Base-by-base conservation (phyloP, 495 filamentous ascomycete species). In the Glutinoglossum americanum region DNA sequence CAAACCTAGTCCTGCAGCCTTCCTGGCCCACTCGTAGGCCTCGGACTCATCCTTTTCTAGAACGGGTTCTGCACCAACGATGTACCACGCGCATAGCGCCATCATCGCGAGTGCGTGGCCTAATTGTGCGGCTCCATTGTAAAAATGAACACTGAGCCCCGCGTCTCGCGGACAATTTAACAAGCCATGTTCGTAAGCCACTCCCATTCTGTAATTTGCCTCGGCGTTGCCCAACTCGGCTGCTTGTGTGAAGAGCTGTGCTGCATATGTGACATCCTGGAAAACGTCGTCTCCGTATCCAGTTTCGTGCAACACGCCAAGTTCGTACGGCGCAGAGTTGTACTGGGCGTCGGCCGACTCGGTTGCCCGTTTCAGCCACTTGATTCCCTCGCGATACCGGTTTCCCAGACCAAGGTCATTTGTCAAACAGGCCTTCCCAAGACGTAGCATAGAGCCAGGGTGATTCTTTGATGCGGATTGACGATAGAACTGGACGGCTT, bases 81-180 rank as follows among this genome's bases (percentile, higher is more conserved):
- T 82, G 68, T 96, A 99, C 92, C 92, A 99, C 15, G 92, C 92
- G 66, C 92, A 97, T 25, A 99, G 76, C 19, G 88, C 89, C 89
- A 99, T 94, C 90, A 95, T 95, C n/a, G 89, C 92, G 45, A 83
- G 74, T 0, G 88, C 74, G 66, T 94, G 85, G 0, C 85, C 86
- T 13, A 74, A 71, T 62, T 93, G 85, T 11, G 92, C 92, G 10
- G 92, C 92, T 3, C 79, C 81, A 7, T 89, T 97, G 68, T 99
- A 99, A 65, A 95, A 97, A 66, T 99, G 92, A 21, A 99, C 88
- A 62, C 88, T 94, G 55, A 99, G 69, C 1, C 89, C 89, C 3
- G 93, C 86, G 67, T 99, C 92, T 25, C 80, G 77, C 0, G 92
- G 92, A 67, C 92, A 97, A 59, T 75, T 79, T 19, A 96, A 72